phyloP scores from a whole-genome alignment of 352 stramenopile species.

The Thalassiosira allenii region DNA sequence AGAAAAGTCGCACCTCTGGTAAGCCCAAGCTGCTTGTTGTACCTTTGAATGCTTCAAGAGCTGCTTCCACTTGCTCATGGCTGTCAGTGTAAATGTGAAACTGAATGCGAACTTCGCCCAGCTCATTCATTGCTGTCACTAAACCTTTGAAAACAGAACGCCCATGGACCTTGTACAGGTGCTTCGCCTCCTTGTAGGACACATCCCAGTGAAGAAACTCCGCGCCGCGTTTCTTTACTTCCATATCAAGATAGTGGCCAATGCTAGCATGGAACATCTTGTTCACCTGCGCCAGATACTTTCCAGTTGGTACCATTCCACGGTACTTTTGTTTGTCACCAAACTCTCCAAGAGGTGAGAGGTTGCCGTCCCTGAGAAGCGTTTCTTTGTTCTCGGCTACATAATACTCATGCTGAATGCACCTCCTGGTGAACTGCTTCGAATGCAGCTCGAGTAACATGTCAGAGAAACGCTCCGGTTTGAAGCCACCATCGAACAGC shows the following conservation, averaged over 20 bases:
- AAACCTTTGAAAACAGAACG: constrained; percentile 48
- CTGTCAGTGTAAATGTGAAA: constrained; percentile 53
- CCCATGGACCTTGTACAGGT: constrained; percentile 41
- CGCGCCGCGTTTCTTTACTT: constrained; percentile 60
- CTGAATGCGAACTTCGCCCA: constrained; percentile 57
- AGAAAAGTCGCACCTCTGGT: constrained; percentile 16
- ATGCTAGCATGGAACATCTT: constrained; percentile 38
- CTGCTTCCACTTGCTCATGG: constrained; percentile 47
- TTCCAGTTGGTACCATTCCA: constrained; percentile 50
- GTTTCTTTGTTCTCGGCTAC: neutral
- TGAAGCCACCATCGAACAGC: constrained; percentile 42
- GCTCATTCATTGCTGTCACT: constrained; percentile 57
- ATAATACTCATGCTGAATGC: constrained; percentile 30
- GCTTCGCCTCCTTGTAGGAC: constrained; percentile 63
- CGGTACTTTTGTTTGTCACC: constrained; percentile 44
- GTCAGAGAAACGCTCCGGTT: constrained; percentile 48
- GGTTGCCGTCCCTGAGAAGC: neutral
- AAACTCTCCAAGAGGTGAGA: constrained; percentile 27
- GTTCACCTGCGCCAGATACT: constrained; percentile 47
- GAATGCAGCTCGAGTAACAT: constrained; percentile 53
- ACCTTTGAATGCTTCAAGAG: constrained; percentile 43
- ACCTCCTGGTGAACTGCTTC: constrained; percentile 24
- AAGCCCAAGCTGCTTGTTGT: constrained; percentile 34
- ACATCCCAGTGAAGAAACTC: constrained; percentile 47
- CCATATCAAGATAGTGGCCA: constrained; percentile 22